Base-by-base conservation (phyloP, 225 moss, liverwort and hornwort species). In the Physcomitrium patens region DNA sequence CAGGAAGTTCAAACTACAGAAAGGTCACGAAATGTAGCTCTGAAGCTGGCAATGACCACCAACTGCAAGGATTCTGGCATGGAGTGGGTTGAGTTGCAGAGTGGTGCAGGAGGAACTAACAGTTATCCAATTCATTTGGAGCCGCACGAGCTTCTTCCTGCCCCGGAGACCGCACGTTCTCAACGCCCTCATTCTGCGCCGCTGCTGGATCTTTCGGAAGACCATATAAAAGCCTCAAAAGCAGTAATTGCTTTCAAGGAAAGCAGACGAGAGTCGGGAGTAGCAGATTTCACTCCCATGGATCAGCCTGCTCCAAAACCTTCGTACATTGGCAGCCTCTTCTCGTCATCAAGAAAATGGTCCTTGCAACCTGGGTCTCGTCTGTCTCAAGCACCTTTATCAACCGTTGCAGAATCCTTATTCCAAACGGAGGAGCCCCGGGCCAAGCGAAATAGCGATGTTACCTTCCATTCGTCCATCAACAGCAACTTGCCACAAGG, bases 201-300 rank as follows among this genome's bases (percentile, higher is more conserved):
- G 1, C 17, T 31, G 45, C 55, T 72, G 37, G 71, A 47, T 19
- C 71, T 72, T 11, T 74, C 80, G 43, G 77, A 81, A 20, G 71
- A 82, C 17, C 77, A 75, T 44, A 61, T 75, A 51, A 80, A 82
- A 67, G 73, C 78, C 15, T 71, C 77, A 0, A 78, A 73, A 48
- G 85, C 80, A 17, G 85, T 85, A 58, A 85, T 82, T 8, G 82
- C 82, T 2, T 85, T 83, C 73, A 82, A 70, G 58, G 82, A 88
- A 52, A 75, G 76, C 24, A 75, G 85, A 53, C 78, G 71, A 41
- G 74, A 69, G 47, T 0, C 31, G 31, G 78, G 62, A 11, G 48
- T 73, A 2, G 49, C 59, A 43, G 79, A 68, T 12, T 64, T 68
- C 0, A 51, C 53, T 2, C 5, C 31, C 7, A 4, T 37, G 31